Evolutionary conservation across 169 alveolate species (phyloP).

Genomic region (Plasmodium inui): DNA sequence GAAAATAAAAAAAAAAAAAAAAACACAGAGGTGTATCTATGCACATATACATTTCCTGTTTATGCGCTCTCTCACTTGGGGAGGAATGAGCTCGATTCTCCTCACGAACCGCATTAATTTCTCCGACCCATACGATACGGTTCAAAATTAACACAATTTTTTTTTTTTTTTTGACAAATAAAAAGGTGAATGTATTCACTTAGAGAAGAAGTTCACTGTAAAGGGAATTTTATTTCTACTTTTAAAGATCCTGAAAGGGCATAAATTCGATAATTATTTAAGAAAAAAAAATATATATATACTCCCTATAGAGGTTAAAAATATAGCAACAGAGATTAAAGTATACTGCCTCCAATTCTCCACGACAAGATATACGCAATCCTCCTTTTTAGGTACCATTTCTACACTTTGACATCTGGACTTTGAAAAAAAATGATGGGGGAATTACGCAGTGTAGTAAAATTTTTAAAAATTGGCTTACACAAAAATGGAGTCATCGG

Average conservation of each 20-base stretch:
- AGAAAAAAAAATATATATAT: neutral
- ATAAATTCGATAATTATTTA: neutral
- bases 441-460: constrained; percentile 1
- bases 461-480: constrained; percentile 17
- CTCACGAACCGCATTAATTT: neutral
- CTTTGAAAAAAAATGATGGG: constrained; percentile 3
- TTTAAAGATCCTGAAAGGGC: neutral
- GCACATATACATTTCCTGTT: neutral
- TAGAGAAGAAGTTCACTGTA: neutral
- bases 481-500: constrained; percentile 13
- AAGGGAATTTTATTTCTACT: neutral
- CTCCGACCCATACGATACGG: neutral
- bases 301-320: neutral
- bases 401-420: neutral
- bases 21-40: neutral
- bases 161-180: too few relatives aligned
- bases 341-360: neutral
- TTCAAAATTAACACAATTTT: neutral
- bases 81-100: neutral
- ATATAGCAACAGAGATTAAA: neutral
- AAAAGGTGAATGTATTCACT: neutral
- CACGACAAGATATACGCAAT: neutral
- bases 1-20: neutral
- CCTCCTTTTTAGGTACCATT: neutral
- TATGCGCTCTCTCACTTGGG: neutral